A percentile compares a stretch with the other conserved stretches of the same genome.
Evolutionary conservation across 225 moss, liverwort and hornwort genomes (phyloP).

Genomic region (Neckera pumila): DNA sequence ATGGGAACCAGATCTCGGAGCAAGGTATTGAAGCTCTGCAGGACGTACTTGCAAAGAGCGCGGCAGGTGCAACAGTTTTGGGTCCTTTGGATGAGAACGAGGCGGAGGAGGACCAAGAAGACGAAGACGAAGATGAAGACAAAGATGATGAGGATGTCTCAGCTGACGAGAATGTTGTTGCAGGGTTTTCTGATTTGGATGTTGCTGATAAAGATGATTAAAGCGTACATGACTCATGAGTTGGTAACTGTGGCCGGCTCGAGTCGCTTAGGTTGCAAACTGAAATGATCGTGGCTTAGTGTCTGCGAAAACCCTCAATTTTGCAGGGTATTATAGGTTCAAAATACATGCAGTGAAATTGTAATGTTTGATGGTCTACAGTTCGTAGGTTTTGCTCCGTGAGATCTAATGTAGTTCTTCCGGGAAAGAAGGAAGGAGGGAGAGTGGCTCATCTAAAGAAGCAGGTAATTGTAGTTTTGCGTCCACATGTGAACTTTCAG

Average conservation of each 20-base stretch:
- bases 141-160: slow-evolving; percentile 16
- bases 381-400: neutral
- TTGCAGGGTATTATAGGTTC: slow-evolving; percentile 12
- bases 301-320: slow-evolving; percentile 9
- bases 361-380: slow-evolving; percentile 5
- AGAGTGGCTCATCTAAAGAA: neutral
- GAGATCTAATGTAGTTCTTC: neutral
- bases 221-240: neutral
- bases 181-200: slow-evolving; percentile 21
- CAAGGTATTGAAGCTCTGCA: slow-evolving; percentile 49
- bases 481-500: neutral
- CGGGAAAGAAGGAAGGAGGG: neutral
- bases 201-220: slow-evolving; percentile 20
- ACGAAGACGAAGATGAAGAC: slow-evolving; percentile 31
- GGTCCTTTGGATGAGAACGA: slow-evolving; percentile 77
- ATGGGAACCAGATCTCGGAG: slow-evolving; percentile 75
- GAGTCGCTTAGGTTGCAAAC: neutral
- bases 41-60: slow-evolving; percentile 45
- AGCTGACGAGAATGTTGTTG: slow-evolving; percentile 19
- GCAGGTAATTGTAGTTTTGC: neutral
- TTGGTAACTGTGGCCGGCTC: neutral
- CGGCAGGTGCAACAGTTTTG: slow-evolving; percentile 29
- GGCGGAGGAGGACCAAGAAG: slow-evolving; percentile 35
- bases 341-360: neutral
- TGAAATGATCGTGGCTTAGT: neutral